Conservation (phyloP, 108 stramenopile genomes). For the Fragilariopsis cylindrus region DNA sequence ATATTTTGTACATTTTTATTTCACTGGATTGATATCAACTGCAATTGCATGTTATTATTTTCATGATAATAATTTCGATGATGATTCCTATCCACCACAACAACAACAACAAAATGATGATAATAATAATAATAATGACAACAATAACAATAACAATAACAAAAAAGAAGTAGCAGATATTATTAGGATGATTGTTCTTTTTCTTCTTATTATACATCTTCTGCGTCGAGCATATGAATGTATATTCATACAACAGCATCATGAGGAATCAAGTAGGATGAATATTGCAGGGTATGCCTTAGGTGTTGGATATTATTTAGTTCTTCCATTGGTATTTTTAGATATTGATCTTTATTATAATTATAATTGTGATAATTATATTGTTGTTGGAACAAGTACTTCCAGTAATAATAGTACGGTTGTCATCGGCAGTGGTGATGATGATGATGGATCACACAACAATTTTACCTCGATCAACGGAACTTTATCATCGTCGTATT, state of each 20-base stretch:
- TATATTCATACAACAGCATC: conserved; percentile 52
- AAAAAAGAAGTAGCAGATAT: background rate
- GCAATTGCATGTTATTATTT: conserved; percentile 5
- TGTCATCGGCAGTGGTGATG: background rate
- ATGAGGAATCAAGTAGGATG: conserved; percentile 45
- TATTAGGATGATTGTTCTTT: background rate
- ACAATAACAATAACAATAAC: background rate
- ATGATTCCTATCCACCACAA: too few species aligned
- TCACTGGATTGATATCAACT: conserved; percentile 40
- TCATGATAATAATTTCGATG: too few species aligned
- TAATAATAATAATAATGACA: background rate
- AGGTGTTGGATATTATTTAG: conserved; percentile 63
- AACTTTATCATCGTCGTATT: too few species aligned
- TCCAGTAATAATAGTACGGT: too few species aligned
- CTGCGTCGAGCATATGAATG: conserved; percentile 58
- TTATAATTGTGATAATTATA: background rate
- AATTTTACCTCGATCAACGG: background rate
- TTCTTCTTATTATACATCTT: conserved; percentile 33
- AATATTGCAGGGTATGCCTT: conserved; percentile 71
- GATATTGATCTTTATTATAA: background rate
- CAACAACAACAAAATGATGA: background rate
- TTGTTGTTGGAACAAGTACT: too few species aligned
- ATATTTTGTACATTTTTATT: conserved; percentile 56
- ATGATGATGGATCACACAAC: background rate
- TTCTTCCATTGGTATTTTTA: conserved; percentile 64